These are phyloP conservation scores for Lasiodiplodia hormozganensis DNA, from an alignment of 2,329 filamentous ascomycete genomes.

Conservation along the genomic window DNA sequence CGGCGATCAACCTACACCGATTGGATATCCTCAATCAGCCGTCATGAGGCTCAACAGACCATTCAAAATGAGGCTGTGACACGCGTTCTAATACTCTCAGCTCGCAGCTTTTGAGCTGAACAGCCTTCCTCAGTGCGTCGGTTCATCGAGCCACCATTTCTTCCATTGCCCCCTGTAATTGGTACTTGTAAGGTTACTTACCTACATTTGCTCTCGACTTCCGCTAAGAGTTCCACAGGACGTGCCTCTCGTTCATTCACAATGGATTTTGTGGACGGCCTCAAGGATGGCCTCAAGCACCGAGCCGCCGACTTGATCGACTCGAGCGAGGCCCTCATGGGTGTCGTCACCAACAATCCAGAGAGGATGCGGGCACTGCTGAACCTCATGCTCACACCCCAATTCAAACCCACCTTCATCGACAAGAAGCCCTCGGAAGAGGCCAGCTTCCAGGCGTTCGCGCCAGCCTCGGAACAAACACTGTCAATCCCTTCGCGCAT, in stretches of 20 bases:
- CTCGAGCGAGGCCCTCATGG: neutral
- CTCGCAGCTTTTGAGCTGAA: neutral
- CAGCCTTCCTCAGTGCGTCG: neutral
- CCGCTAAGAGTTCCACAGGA: neutral
- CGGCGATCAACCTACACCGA: neutral
- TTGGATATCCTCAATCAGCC: neutral
- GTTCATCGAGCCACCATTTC: neutral
- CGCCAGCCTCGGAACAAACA: neutral
- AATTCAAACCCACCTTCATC: neutral
- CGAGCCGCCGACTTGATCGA: neutral
- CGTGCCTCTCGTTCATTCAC: no score
- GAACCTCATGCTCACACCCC: neutral
- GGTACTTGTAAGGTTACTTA: neutral
- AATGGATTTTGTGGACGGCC: neutral
- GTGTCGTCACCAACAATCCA: neutral
- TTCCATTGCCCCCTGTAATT: no score
- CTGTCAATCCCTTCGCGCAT: neutral
- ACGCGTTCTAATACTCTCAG: neutral
- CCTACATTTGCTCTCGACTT: neutral
- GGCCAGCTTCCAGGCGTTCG: neutral
- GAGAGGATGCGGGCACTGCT: neutral
- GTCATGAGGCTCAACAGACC: neutral
- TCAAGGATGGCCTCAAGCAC: neutral
- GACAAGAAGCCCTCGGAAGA: neutral
- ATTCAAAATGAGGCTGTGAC: neutral